Evolutionary conservation across 1,139 yeast genomes (phyloP).

Genomic region (Yamadazyma conglobata): DNA sequence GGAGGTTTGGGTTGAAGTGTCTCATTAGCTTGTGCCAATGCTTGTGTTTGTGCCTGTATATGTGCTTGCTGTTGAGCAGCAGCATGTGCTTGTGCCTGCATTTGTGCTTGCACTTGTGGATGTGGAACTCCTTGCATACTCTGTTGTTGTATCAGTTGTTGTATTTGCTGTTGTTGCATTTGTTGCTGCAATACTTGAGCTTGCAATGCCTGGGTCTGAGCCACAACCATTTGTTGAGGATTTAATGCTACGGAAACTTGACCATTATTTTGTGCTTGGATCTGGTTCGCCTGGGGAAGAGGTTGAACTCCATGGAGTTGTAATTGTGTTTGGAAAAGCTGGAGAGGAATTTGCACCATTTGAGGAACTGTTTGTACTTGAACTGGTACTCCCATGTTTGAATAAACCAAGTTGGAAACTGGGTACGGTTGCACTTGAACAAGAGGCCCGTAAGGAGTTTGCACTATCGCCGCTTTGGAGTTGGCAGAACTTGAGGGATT

Average conservation of each 20-base stretch:
- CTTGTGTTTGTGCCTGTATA: conserved; percentile 6
- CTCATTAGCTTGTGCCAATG: conserved; percentile 8
- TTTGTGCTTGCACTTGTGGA: conserved; percentile 8
- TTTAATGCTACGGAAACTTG: conserved; percentile 10
- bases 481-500: conserved; percentile 1
- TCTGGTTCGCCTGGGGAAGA: conserved; percentile 5
- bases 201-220: conserved; percentile 10
- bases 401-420: conserved; percentile 15
- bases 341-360: conserved; percentile 17
- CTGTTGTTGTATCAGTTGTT: conserved; percentile 4
- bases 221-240: conserved; percentile 12
- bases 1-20: conserved; percentile 6
- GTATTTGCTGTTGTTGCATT: conserved; percentile 4
- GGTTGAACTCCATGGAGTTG: conserved; percentile 9
- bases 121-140: too few relatives aligned
- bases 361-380: conserved; percentile 18
- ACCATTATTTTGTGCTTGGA: conserved; percentile 3
- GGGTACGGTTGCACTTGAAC: conserved; percentile 32
- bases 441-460: conserved; percentile 35
- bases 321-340: conserved; percentile 13
- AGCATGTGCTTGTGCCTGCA: conserved; percentile 9
- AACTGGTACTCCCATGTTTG: conserved; percentile 17
- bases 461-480: conserved; percentile 16
- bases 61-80: conserved; percentile 6
- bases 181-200: conserved; percentile 8